Percentiles rank a stretch among this genome's conserved stretches.
These are phyloP conservation scores for Oxyria digyna DNA, from an alignment of 148 eudicot genomes.

Conservation along the genomic window DNA sequence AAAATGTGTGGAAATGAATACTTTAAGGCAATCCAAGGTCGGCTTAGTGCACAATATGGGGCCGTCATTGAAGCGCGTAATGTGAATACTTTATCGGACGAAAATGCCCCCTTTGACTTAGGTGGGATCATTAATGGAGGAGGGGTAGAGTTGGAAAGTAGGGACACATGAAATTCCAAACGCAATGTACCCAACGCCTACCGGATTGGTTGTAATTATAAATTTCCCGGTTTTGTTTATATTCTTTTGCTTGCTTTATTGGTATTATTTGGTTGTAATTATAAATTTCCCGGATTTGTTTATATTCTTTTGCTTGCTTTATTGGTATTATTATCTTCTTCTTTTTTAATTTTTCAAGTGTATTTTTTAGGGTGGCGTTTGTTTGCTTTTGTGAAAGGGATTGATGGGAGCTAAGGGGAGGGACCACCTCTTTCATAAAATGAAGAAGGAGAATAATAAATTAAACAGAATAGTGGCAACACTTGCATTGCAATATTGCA, in stretches of 20 bases:
- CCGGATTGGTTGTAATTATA: neutral
- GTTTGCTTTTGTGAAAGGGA: conserved; percentile 8
- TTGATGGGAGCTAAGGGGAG: neutral
- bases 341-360: neutral
- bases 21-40: conserved; percentile 7
- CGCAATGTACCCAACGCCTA: conserved; percentile 1
- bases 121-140: neutral
- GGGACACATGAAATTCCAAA: neutral
- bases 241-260: neutral
- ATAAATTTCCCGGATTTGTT: neutral
- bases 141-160: neutral
- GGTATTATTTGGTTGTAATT: neutral
- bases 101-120: conserved; percentile 2
- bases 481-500: conserved; percentile 1
- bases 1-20: conserved; percentile 7
- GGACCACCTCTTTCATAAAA: neutral
- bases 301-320: neutral
- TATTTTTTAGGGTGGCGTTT: conserved; percentile 2
- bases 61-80: conserved; percentile 8
- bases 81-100: neutral
- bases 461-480: neutral
- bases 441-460: neutral
- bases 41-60: conserved; percentile 7
- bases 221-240: neutral
- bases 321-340: neutral